phyloP scores from a whole-genome alignment of 768 basidiomycete species.

The Mycena belliarum region DNA sequence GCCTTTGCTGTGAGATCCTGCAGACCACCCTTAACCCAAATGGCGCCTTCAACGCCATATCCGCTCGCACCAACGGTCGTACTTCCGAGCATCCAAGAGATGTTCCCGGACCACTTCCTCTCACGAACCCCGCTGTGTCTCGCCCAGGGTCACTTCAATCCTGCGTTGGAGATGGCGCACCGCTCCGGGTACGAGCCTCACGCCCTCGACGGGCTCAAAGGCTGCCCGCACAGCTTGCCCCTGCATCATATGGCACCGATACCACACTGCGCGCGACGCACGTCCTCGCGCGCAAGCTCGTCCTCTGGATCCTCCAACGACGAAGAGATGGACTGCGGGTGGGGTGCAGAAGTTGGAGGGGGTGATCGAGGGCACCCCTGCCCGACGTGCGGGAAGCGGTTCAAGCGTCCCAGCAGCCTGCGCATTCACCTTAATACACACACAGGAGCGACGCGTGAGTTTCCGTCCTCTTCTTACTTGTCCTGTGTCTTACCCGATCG shows the following conservation, averaged over 20 bases:
- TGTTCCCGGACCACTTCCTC: constrained; percentile 13
- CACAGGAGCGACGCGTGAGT: constrained; percentile 68
- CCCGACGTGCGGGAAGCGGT: constrained; percentile 22
- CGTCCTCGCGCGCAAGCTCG: background rate
- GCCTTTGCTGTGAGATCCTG: background rate
- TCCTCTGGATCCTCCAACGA: background rate
- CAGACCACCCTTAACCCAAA: background rate
- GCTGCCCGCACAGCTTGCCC: no score
- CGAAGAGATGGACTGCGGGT: background rate
- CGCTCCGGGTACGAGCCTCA: no score
- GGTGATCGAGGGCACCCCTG: background rate
- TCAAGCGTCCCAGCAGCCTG: constrained; percentile 69
- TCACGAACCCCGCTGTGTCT: no score
- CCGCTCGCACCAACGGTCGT: background rate
- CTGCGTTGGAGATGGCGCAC: no score
- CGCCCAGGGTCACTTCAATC: no score
- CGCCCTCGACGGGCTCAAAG: no score
- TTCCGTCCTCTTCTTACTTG: background rate
- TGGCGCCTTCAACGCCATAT: background rate
- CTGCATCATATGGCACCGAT: no score
- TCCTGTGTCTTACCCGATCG: no score
- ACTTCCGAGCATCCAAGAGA: constrained; percentile 11
- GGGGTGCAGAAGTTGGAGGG: background rate
- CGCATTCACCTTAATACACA: constrained; percentile 68
- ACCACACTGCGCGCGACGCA: background rate